Conservation (phyloP, 345 rosid genomes). For the Eucalyptus grandis region DNA sequence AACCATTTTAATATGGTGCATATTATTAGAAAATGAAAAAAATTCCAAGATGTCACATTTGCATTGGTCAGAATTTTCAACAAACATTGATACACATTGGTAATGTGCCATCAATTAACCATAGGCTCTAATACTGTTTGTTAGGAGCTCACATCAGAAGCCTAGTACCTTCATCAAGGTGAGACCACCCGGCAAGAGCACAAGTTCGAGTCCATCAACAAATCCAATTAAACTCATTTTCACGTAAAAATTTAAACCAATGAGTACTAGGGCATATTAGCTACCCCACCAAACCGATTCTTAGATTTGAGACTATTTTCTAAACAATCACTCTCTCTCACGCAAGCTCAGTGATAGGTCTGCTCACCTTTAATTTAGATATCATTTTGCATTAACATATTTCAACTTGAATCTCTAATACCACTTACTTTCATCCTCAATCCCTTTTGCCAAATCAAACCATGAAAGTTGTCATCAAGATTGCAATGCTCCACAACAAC, state of each 20-base stretch:
- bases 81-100: background rate
- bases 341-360: background rate
- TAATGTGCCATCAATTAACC: background rate
- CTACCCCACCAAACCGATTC: background rate
- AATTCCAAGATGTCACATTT: background rate
- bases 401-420: background rate
- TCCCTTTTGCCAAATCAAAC: background rate
- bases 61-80: background rate
- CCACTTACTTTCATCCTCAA: background rate
- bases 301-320: background rate
- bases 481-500: background rate
- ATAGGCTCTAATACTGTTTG: background rate
- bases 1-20: background rate
- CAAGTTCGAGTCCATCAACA: background rate
- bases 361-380: background rate
- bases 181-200: background rate
- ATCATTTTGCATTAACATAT: background rate
- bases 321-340: background rate
- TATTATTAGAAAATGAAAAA: background rate
- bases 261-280: background rate
- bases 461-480: background rate
- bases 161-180: background rate
- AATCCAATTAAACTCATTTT: background rate
- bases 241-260: background rate
- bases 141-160: background rate